These are phyloP conservation scores for Magnaporthiopsis rhizophila DNA, from an alignment of 2,329 filamentous ascomycete genomes.

Conservation along the genomic window DNA sequence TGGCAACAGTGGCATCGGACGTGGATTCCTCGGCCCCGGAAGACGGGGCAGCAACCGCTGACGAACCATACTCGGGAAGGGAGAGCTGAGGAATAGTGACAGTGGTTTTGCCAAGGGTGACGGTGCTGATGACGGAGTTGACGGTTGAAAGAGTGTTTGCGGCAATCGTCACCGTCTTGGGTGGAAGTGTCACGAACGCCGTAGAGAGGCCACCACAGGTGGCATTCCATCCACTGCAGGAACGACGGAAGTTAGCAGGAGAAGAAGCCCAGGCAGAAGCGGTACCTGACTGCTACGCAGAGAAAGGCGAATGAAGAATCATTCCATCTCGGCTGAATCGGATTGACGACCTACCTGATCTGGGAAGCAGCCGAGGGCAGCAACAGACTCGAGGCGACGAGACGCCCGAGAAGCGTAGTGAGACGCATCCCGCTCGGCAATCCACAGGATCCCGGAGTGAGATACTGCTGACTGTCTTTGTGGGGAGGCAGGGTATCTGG, in stretches of 20 bases:
- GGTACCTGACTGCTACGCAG: not conserved
- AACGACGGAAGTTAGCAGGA: constrained; percentile 12
- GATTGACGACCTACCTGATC: not conserved
- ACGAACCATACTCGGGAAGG: constrained; percentile 3
- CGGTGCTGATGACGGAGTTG: constrained; percentile 13
- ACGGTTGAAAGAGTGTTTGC: constrained; percentile 10
- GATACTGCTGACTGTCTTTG: not conserved
- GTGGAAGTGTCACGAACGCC: constrained; percentile 39
- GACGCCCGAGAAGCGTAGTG: constrained; percentile 24
- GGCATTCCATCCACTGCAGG: constrained; percentile 14
- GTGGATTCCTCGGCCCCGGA: not conserved
- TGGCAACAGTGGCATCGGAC: constrained; percentile 6
- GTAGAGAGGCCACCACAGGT: constrained; percentile 36
- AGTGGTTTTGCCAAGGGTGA: constrained; percentile 13
- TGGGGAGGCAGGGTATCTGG: not conserved
- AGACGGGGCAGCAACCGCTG: not conserved
- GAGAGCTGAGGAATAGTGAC: constrained; percentile 14
- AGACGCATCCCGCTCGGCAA: constrained; percentile 29
- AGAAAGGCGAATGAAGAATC: not conserved
- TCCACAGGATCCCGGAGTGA: not conserved
- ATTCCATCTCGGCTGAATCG: not conserved
- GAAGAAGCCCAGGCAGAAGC: not conserved
- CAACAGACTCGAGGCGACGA: constrained; percentile 28
- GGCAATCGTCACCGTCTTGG: constrained; percentile 18
- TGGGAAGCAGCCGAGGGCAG: constrained; percentile 21